Percentiles rank a stretch among this genome's conserved stretches.
phyloP scores from a whole-genome alignment of 2,329 filamentous ascomycete species.

The Cladosporium sphaerospermum region DNA sequence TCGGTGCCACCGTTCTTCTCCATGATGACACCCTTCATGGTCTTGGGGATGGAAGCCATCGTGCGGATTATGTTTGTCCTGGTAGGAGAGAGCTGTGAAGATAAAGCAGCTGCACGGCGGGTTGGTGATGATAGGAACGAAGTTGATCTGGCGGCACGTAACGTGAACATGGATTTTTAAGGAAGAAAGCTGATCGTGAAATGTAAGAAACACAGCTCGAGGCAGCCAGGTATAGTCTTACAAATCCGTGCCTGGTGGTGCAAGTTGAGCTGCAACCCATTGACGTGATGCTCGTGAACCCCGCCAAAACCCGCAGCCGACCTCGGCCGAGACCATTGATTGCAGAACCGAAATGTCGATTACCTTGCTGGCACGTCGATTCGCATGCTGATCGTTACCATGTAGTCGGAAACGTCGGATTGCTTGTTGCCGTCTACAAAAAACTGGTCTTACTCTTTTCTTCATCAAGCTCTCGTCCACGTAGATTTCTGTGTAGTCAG shows the following conservation, averaged over 20 bases:
- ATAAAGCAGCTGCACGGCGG: conserved; percentile 1
- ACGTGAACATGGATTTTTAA: conserved; percentile 1
- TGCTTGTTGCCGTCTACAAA: no score
- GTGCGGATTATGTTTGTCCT: conserved; percentile 13
- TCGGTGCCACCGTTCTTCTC: conserved; percentile 66
- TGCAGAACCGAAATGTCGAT: no score
- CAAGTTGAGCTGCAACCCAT: not conserved
- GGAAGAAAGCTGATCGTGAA: not conserved
- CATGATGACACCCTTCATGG: conserved; percentile 68
- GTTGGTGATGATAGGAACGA: not conserved
- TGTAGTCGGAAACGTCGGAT: no score
- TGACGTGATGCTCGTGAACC: conserved; percentile 3
- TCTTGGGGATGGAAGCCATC: conserved; percentile 52
- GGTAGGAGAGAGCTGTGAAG: conserved; percentile 1
- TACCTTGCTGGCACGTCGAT: no score
- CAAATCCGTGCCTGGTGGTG: not conserved
- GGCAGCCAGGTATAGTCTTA: not conserved
- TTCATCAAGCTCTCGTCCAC: no score
- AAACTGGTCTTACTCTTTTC: no score
- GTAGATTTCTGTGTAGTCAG: no score
- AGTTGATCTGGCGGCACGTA: not conserved
- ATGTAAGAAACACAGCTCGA: no score
- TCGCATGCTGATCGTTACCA: no score
- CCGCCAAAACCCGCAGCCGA: not conserved
- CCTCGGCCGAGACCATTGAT: not conserved